Conservation (phyloP, 768 basidiomycete genomes). For the Auricularia sp. region DNA sequence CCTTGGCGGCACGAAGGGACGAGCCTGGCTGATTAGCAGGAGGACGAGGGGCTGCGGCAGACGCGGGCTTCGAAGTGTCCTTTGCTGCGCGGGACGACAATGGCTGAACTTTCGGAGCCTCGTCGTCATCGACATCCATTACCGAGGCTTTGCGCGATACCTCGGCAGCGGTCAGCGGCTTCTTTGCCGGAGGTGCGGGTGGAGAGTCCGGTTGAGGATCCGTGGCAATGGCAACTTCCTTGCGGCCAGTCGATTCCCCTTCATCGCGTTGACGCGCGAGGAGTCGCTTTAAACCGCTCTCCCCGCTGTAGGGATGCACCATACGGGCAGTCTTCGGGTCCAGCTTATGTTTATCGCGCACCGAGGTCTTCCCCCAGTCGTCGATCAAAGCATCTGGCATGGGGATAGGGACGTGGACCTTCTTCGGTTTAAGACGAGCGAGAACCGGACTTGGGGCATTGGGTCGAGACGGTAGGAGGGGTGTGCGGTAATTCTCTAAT, state of each 20-base stretch:
- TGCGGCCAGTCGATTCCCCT: not conserved
- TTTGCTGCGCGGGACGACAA: not conserved
- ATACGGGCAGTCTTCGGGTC: not conserved
- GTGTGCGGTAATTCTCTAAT: conserved; percentile 70
- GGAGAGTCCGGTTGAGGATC: not conserved
- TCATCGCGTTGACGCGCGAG: not conserved
- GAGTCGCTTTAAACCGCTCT: not conserved
- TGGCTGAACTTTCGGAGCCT: not conserved
- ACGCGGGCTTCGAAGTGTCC: not conserved
- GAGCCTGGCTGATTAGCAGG: not conserved
- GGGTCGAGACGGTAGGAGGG: conserved; percentile 55
- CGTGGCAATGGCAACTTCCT: not conserved
- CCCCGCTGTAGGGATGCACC: not conserved
- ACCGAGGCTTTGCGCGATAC: not conserved
- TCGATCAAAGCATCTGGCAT: conserved; percentile 36
- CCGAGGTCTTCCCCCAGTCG: not conserved
- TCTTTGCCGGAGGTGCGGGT: no score
- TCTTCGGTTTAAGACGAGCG: conserved; percentile 53
- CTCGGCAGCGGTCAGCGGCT: not conserved
- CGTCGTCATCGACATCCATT: not conserved
- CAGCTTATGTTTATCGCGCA: not conserved
- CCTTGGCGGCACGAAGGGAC: not conserved
- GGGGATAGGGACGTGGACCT: conserved; percentile 31
- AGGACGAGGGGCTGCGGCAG: no score
- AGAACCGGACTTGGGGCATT: conserved; percentile 37